phyloP scores from a whole-genome alignment of 2,329 filamentous ascomycete genomes.

The Pyricularia grisea region DNA sequence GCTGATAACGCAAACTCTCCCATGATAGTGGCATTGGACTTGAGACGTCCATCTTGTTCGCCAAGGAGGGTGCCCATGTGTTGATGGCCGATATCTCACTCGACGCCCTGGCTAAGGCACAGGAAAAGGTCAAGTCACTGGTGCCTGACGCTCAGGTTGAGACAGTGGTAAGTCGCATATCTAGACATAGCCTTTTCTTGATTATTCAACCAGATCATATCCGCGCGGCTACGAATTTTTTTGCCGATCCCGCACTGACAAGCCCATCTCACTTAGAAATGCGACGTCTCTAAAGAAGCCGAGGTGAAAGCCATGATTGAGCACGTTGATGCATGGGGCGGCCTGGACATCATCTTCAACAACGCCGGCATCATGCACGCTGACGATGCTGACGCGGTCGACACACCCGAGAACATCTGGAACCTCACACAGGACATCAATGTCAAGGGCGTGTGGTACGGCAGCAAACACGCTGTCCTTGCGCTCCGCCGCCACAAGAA shows the following conservation, averaged over 20 bases:
- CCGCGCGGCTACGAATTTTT: background rate
- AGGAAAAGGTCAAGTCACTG: constrained; percentile 65
- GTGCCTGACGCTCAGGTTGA: constrained; percentile 57
- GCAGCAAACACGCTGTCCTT: constrained; percentile 83
- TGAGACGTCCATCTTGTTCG: constrained; percentile 84
- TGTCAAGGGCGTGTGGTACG: constrained; percentile 97
- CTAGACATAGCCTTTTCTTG: background rate
- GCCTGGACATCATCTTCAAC: constrained; percentile 90
- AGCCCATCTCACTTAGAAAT: constrained; percentile 25
- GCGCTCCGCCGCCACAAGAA: constrained; percentile 74
- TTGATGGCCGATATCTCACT: constrained; percentile 79
- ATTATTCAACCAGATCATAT: background rate
- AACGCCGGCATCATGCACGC: constrained; percentile 97
- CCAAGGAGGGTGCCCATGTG: constrained; percentile 76
- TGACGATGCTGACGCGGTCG: constrained; percentile 67
- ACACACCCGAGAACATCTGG: constrained; percentile 86
- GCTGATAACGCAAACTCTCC: background rate
- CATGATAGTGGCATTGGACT: constrained; percentile 73
- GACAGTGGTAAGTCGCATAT: constrained; percentile 32
- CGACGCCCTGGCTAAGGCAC: constrained; percentile 66
- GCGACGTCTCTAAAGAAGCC: constrained; percentile 77
- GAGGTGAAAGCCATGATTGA: constrained; percentile 69
- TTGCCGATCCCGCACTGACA: background rate
- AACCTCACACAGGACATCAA: constrained; percentile 90
- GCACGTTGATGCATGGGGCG: constrained; percentile 72